These are phyloP conservation scores for Linum tenue DNA, from an alignment of 345 rosid genomes.

Conservation along the genomic window DNA sequence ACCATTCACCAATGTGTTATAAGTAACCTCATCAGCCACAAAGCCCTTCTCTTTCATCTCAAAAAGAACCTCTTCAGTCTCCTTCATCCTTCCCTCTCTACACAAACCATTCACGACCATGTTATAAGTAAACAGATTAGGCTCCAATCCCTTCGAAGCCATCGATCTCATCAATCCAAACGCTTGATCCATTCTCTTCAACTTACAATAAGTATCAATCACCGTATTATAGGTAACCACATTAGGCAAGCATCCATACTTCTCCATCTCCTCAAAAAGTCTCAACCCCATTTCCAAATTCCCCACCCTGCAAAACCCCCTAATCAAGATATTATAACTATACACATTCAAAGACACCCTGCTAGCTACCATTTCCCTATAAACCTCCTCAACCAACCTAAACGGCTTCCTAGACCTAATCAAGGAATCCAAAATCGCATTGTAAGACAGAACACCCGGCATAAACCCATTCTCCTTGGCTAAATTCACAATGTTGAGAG, in stretches of 20 bases:
- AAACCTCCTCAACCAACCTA: conserved; percentile 46
- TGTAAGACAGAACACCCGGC: conserved; percentile 89
- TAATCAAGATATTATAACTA: conserved; percentile 70
- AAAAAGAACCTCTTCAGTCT: conserved; percentile 37
- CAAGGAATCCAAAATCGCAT: conserved; percentile 66
- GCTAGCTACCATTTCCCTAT: conserved; percentile 40
- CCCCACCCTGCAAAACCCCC: conserved; percentile 68
- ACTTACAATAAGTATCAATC: conserved; percentile 61
- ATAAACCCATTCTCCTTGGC: conserved; percentile 64
- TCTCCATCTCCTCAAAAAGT: conserved; percentile 55
- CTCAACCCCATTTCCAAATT: conserved; percentile 54
- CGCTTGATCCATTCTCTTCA: conserved; percentile 49
- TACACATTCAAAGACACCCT: conserved; percentile 72
- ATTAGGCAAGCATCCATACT: conserved; percentile 56
- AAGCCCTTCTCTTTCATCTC: conserved; percentile 61
- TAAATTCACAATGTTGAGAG: conserved; percentile 40
- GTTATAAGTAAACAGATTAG: conserved; percentile 71
- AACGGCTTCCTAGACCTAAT: conserved; percentile 47
- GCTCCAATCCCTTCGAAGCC: conserved; percentile 56
- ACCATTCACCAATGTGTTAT: conserved; percentile 76
- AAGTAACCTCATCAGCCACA: conserved; percentile 62
- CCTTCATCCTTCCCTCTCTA: conserved; percentile 69
- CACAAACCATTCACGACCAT: conserved; percentile 69
- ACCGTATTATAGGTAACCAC: conserved; percentile 78
- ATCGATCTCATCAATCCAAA: conserved; percentile 44